Evolutionary conservation across 2,329 filamentous ascomycete species (phyloP), one percentile per base, ranked within the genome.

Genomic region (Aspergillus fijiensis): DNA sequence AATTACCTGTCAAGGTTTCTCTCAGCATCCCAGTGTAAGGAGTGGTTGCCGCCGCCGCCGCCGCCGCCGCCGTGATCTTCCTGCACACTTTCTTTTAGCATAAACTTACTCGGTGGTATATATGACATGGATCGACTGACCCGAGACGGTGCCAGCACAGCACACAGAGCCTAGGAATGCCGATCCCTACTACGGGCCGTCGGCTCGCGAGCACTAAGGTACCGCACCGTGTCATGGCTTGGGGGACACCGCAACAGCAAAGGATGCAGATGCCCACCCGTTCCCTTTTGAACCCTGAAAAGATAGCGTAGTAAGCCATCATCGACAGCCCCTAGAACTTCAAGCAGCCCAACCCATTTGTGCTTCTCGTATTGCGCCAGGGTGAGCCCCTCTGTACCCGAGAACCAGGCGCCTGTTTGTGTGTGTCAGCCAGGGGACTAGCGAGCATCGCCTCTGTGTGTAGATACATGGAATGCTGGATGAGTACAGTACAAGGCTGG

Each of bases 131-230:
- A 72, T 42, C 77, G 70, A 5, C 76, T 70, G 54, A 77, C 71
- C 25, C 70, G 74, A n/a, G 72, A 76, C 0, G 83, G 83, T 6
- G 82, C 81, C 5, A 85, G 72, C 7, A 84, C 77, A 1, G 27
- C 27, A 29, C 9, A 10, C 27, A 81, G 81, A 3, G 84, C 82
- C 82, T 83, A 83, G 1, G 76, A 80, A 67, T 85, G 85, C 63
- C 84, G 82, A 21, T 83, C 80, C 83, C 80, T 14, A 81, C 82
- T 12, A 83, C 75, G 1, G 83, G 83, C 66, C 81, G 84, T 51
- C 79, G 23, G 23, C 23, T 23, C 23, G 79, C 50, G 78, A 79
- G 60, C 82, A 84, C 74, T 29, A 29, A 29, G 7, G 7, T 9
- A 10, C 27, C 7, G 27, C 81, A 84, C 66, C 85, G 83, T 33